Percentiles rank a stretch among this genome's conserved stretches.
Evolutionary conservation across 2,329 filamentous ascomycete species (phyloP).

Genomic region (Diplodia seriata): DNA sequence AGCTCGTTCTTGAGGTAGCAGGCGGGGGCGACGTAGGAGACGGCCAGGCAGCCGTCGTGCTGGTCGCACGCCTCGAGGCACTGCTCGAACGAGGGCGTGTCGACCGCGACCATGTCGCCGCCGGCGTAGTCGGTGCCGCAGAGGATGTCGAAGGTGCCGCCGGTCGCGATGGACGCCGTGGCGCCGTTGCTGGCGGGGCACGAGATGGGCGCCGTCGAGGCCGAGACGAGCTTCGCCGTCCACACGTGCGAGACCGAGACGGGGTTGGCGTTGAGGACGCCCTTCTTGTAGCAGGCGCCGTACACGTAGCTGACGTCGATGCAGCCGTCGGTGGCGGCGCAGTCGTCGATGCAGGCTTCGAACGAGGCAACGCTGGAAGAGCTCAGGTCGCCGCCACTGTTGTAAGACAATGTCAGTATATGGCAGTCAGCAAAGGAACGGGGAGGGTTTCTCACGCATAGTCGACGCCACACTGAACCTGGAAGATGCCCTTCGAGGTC

Average conservation of each 20-base stretch:
- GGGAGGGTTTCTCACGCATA: not conserved
- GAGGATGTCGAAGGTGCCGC: constrained; percentile 12
- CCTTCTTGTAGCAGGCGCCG: constrained; percentile 32
- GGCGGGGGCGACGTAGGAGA: constrained; percentile 10
- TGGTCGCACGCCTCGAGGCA: constrained; percentile 13
- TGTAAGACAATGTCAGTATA: not conserved
- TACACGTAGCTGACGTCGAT: constrained; percentile 30
- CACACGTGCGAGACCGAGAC: constrained; percentile 15
- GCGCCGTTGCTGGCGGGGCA: constrained; percentile 8
- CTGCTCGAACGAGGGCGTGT: not conserved
- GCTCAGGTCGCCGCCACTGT: constrained; percentile 26
- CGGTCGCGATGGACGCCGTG: not conserved
- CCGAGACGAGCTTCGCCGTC: constrained; percentile 16
- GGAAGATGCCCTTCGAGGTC: constrained; percentile 34
- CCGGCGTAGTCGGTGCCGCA: constrained; percentile 11
- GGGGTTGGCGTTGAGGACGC: not conserved
- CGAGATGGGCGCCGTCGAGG: not conserved
- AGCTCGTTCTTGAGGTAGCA: constrained; percentile 24
- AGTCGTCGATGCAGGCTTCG: constrained; percentile 25
- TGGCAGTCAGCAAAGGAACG: not conserved
- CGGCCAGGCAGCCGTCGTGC: not conserved
- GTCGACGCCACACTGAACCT: constrained; percentile 25
- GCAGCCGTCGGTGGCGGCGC: constrained; percentile 25
- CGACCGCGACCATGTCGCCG: not conserved
- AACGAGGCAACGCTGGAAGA: constrained; percentile 8